A percentile compares a stretch with the other conserved stretches of the same genome.
Evolutionary conservation across 108 stramenopile genomes (phyloP).

Genomic region (Cyclotella kingstonii): DNA sequence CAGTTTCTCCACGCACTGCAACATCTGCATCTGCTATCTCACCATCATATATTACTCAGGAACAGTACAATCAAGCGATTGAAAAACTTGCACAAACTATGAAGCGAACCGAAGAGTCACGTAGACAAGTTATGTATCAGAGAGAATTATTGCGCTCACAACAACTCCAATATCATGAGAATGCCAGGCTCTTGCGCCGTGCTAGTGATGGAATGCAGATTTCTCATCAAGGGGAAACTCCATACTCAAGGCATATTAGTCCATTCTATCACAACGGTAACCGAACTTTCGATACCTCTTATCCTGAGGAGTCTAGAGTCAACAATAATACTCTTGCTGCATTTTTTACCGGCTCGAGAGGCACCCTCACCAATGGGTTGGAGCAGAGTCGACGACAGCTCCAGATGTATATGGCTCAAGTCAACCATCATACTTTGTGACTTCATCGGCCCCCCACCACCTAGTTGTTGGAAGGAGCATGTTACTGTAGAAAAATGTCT

Average conservation of each 20-base stretch:
- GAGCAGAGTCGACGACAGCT: conserved; percentile 16
- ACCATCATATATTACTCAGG: too few relatives aligned
- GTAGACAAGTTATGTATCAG: conserved; percentile 32
- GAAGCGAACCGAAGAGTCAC: conserved; percentile 37
- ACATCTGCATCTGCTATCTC: background rate
- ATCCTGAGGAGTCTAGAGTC: background rate
- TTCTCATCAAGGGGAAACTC: too few relatives aligned
- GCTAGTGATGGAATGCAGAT: background rate
- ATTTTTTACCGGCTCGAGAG: conserved; percentile 14
- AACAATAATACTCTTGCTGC: background rate
- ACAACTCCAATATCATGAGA: background rate
- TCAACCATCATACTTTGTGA: conserved; percentile 10
- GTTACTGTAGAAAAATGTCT: background rate
- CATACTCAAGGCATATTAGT: too few relatives aligned
- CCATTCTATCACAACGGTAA: too few relatives aligned
- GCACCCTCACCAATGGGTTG: conserved; percentile 11
- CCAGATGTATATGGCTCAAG: conserved; percentile 6
- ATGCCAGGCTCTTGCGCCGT: background rate
- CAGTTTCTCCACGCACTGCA: background rate
- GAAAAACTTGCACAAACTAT: conserved; percentile 36
- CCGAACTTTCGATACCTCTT: too few relatives aligned
- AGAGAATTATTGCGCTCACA: conserved; percentile 1
- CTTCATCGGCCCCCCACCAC: background rate
- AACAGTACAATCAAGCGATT: conserved; percentile 28
- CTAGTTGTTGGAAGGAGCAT: background rate